Evolutionary conservation across 1,284 basidiomycete species (phyloP), one percentile per base, ranked within the genome.

Genomic region (Ceratobasidium sp.): DNA sequence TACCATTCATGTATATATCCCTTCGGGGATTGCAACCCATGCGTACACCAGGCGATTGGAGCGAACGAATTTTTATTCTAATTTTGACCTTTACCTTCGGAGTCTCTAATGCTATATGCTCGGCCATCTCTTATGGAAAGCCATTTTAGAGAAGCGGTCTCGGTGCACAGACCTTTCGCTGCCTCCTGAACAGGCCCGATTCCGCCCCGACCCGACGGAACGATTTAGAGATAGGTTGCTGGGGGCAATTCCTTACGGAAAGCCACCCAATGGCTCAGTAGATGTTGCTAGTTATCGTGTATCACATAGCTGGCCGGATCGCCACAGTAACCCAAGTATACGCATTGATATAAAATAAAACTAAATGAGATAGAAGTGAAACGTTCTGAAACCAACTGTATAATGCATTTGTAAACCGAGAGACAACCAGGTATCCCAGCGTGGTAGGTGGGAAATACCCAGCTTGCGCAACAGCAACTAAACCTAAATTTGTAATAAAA

Each of bases 171-270:
- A 46, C 19, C 42, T 46, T 46, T 3, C 42, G 16, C 42, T 46
- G 42, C 42, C 42, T 7, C 42, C 42, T 14, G 42, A 4, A 46
- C 19, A 46, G 42, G 42, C 42, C 42, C 42, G 42, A 46, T 14
- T 46, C 42, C 42, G 42, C 5, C 16, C 42, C 42, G 42, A 46
- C 6, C 42, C 42, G 42, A 46, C 42, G 42, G 42, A 6, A 4
- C 7, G 16, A 4, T 46, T 46, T 46, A 46, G 42, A 46, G 42
- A 46, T 46, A 4, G 5, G 7, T 46, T 7, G 5, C 16, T 46
- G 42, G 42, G 42, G 42, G 42, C 42, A n/a, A 46, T 46, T 46
- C 42, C 42, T 46, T n/a, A 46, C 42, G 42, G 42, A 46, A 46
- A 46, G 42, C 42, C 42, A 46, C 42, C 42, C 42, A 46, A 11